Evolutionary conservation across 371 early-diverging fungal species (phyloP).

Genomic region (Dichotomocladium elegans): DNA sequence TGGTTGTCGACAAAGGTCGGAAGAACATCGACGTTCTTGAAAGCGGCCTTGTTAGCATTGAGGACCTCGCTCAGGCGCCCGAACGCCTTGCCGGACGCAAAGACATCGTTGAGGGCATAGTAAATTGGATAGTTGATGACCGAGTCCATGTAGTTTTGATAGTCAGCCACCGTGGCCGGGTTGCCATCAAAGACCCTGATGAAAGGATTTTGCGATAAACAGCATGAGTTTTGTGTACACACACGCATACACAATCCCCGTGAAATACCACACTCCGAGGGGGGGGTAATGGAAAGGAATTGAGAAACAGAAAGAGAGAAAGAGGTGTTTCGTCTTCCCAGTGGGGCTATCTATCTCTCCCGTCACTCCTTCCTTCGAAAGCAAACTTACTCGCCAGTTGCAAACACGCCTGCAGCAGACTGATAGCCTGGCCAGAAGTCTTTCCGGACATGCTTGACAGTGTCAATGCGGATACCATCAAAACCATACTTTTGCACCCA

Average conservation of each 20-base stretch:
- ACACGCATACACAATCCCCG: too few relatives aligned
- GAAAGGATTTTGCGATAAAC: too few relatives aligned
- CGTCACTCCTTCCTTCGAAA: too few relatives aligned
- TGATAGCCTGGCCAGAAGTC: constrained; percentile 35
- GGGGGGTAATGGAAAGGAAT: too few relatives aligned
- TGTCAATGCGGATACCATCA: constrained; percentile 48
- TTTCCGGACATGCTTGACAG: constrained; percentile 36
- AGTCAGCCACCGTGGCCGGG: constrained; percentile 16
- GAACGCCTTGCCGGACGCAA: constrained; percentile 16
- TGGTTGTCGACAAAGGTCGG: constrained; percentile 46
- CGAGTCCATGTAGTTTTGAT: constrained; percentile 15
- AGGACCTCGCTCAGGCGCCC: constrained; percentile 13
- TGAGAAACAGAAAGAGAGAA: too few relatives aligned
- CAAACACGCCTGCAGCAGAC: constrained; percentile 28
- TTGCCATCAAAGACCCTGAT: constrained; percentile 18
- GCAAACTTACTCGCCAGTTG: constrained; percentile 37
- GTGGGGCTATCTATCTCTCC: too few relatives aligned
- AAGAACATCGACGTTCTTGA: constrained; percentile 18
- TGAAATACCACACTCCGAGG: too few relatives aligned
- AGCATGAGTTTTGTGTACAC: too few relatives aligned
- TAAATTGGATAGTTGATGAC: constrained; percentile 27
- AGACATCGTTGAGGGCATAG: constrained; percentile 15
- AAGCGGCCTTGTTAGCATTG: constrained; percentile 6
- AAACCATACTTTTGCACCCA: constrained; percentile 25
- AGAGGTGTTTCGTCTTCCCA: too few relatives aligned